Evolutionary conservation across 2,329 filamentous ascomycete genomes (phyloP).

Genomic region (Penicillium palitans): DNA sequence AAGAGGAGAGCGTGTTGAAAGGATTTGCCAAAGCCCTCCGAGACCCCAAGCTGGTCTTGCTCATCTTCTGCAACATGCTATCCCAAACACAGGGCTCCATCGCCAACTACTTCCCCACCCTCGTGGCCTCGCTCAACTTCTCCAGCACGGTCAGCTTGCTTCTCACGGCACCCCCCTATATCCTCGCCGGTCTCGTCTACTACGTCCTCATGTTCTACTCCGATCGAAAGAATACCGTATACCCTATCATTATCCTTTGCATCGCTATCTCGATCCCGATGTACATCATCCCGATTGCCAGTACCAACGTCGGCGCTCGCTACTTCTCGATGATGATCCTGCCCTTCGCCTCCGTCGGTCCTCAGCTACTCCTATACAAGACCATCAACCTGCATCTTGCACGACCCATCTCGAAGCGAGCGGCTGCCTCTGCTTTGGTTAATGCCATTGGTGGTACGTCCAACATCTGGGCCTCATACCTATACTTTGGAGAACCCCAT

Average conservation of each 20-base stretch:
- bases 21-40: conserved; percentile 33
- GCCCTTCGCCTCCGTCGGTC: conserved; percentile 43
- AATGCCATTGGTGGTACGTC: conserved; percentile 35
- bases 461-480: conserved; percentile 30
- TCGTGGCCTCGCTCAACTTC: conserved; percentile 27
- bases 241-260: conserved; percentile 39
- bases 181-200: conserved; percentile 43
- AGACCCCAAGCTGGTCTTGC: conserved; percentile 41
- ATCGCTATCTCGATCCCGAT: conserved; percentile 37
- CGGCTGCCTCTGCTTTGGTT: conserved; percentile 44
- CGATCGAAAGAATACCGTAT: conserved; percentile 39
- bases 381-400: conserved; percentile 46
- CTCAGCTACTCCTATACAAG: conserved; percentile 46
- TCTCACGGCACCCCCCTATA: conserved; percentile 51
- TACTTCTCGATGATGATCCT: conserved; percentile 49
- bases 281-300: conserved; percentile 44
- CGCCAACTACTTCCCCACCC: conserved; percentile 31
- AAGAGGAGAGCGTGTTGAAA: conserved; percentile 30
- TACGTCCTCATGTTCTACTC: conserved; percentile 40
- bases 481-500: conserved; percentile 29
- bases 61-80: conserved; percentile 44
- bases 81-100: conserved; percentile 41
- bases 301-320: conserved; percentile 40
- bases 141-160: conserved; percentile 44
- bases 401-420: conserved; percentile 45